phyloP scores from a whole-genome alignment of 2,329 filamentous ascomycete species.

The Tolypocladium pustulatum region DNA sequence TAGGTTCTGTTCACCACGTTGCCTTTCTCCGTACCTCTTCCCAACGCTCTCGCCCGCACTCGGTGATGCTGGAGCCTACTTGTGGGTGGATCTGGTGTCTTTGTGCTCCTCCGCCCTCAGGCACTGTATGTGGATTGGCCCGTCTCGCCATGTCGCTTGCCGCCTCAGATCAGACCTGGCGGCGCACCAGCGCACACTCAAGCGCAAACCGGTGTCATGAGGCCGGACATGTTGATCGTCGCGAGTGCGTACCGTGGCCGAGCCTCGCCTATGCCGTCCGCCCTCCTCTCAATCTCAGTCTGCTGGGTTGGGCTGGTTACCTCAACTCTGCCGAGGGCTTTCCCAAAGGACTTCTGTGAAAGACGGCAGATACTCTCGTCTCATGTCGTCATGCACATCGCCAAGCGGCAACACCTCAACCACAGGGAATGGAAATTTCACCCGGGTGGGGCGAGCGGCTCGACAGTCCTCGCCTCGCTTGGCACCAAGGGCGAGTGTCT shows the following conservation, averaged over 20 bases:
- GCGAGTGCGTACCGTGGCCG: background rate
- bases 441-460: slow-evolving; percentile 11
- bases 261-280: slow-evolving; percentile 1
- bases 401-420: slow-evolving; percentile 21
- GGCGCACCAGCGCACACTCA: background rate
- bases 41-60: background rate
- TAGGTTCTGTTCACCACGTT: background rate
- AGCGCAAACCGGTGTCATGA: background rate
- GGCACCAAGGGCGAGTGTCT: background rate
- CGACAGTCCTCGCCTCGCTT: background rate
- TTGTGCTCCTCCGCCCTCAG: background rate
- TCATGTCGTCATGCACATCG: slow-evolving; percentile 17
- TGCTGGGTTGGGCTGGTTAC: background rate
- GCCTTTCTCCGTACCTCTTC: background rate
- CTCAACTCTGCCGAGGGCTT: background rate
- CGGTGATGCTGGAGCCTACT: background rate
- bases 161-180: background rate
- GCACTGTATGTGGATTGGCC: background rate
- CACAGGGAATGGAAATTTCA: slow-evolving; percentile 14
- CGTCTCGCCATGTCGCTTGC: background rate
- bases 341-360: background rate
- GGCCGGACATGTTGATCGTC: background rate
- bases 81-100: background rate
- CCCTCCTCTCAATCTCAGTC: background rate
- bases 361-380: background rate